phyloP scores from a whole-genome alignment of 2,329 filamentous ascomycete genomes.

The Ascochyta fabae region DNA sequence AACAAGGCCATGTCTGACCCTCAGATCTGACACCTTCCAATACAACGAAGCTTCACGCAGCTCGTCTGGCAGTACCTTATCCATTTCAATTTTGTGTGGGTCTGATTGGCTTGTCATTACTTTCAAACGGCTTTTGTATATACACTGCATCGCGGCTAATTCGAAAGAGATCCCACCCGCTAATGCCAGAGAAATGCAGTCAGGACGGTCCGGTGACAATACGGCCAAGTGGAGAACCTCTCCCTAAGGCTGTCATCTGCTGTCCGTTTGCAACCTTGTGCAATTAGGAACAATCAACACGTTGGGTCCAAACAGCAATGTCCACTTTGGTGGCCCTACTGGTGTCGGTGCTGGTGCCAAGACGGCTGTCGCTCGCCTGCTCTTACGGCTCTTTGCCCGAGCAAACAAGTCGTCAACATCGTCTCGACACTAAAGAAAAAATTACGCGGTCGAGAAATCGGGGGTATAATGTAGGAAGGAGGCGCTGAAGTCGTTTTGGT shows the following conservation, averaged over 20 bases:
- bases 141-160: constrained; percentile 1
- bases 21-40: too few species aligned
- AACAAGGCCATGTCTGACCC: too few species aligned
- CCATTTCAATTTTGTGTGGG: neutral
- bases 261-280: constrained; percentile 18
- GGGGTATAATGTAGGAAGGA: constrained; percentile 38
- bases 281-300: neutral
- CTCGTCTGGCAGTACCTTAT: neutral
- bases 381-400: constrained; percentile 6
- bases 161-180: constrained; percentile 11
- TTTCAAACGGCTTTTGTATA: constrained; percentile 8
- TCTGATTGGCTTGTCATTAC: constrained; percentile 4
- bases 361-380: constrained; percentile 8
- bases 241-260: constrained; percentile 1
- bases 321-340: neutral
- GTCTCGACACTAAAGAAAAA: constrained; percentile 29
- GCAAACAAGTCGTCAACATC: constrained; percentile 31
- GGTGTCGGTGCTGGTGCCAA: neutral
- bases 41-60: too few species aligned
- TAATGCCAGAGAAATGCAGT: constrained; percentile 19
- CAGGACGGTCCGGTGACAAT: neutral
- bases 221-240: constrained; percentile 4
- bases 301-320: neutral
- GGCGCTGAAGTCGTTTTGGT: constrained; percentile 4
- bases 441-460: constrained; percentile 28